Evolutionary conservation across 2,329 filamentous ascomycete genomes (phyloP).

Genomic region (Lachnellula subtilissima): DNA sequence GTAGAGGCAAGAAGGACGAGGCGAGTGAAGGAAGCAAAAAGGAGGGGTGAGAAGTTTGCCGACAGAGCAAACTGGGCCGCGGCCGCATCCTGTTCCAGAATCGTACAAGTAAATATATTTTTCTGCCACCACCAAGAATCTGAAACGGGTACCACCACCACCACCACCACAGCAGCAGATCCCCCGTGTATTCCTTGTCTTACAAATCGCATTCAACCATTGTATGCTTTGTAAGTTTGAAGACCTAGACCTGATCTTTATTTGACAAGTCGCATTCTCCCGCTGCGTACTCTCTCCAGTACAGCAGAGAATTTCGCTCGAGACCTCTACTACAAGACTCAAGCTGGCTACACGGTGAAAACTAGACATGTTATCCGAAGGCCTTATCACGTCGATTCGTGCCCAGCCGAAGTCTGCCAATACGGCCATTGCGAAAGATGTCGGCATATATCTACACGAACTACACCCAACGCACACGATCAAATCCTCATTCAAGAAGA

Average conservation of each 20-base stretch:
- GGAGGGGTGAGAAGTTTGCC: neutral
- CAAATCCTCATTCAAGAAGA: slow-evolving; percentile 84
- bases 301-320: no score
- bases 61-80: neutral
- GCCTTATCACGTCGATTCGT: slow-evolving; percentile 54
- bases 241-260: no score
- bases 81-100: neutral
- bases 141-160: neutral
- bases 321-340: no score
- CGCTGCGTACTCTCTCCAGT: neutral
- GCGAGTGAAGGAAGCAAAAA: neutral
- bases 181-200: neutral
- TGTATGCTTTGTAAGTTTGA: neutral
- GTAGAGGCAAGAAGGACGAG: neutral
- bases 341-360: no score
- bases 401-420: slow-evolving; percentile 56
- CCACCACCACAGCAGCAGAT: neutral
- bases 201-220: neutral
- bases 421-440: slow-evolving; percentile 66
- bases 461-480: slow-evolving; percentile 73
- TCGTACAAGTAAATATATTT: neutral
- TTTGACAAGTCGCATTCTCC: neutral
- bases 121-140: neutral
- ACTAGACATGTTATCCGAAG: slow-evolving; percentile 48
- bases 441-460: slow-evolving; percentile 81